Base-by-base conservation (phyloP, 169 alveolate genomes). In the Cardiosporidium cionae region DNA sequence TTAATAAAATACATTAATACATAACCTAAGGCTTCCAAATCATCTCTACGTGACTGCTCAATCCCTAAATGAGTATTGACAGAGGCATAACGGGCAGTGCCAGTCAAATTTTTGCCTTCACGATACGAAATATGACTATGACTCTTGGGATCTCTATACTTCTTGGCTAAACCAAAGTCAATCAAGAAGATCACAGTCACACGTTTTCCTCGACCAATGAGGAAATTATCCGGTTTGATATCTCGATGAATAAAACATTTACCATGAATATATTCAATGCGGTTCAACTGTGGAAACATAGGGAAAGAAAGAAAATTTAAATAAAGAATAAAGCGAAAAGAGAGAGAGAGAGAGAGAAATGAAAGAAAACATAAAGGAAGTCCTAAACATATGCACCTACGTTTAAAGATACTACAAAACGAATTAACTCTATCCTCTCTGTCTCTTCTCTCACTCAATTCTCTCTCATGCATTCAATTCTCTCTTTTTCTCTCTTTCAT, bases 21-120 rank as follows among this genome's bases (percentile, higher is more conserved):
- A 86, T 96, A 97, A 7, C 99, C 99, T 22, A 97, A 88, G 53
- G 99, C 98, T 87, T 98, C 99, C 71, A 98, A 86, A 84, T 98
- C 99, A 80, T 98, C 99, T 65, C 99, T 89, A 69, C 97, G 77
- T 66, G 79, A 67, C 22, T 71, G 79, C 53, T 78, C 84, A 62
- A 96, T 95, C 52, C 99, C 99, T 87, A 96, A 83, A 87, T 97
- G 99, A 23, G 99, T 96, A 84, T 95, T 96, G 36, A 96, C 91
- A 31, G 97, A 90, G 7, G 99, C 99, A 79, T 96, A 97, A 58
- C 99, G 88, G 31, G 99, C 99, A 16, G 99, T 95, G 28, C 98
- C 95, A 32, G 99, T 97, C 37, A 96, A 92, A 76, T 94, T 92
- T 82, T 96, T 94, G 35, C 97, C 97, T 80, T 96, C 99, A 52